Conservation (phyloP, 129 eudicot species). For the Glebionis coronaria region DNA sequence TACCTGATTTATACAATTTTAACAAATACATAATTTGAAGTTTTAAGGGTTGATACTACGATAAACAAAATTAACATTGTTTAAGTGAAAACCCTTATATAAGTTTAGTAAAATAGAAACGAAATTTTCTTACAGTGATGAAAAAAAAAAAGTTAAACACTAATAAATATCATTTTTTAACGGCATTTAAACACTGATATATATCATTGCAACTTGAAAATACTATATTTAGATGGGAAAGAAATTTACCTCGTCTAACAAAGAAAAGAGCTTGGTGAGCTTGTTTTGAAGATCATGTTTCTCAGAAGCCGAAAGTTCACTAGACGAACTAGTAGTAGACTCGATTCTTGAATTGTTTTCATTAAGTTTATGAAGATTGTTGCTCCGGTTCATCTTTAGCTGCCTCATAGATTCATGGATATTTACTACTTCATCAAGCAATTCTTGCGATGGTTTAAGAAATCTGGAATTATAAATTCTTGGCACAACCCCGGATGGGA, state of each 20-base stretch:
- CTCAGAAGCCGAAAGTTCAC: slow-evolving; percentile 61
- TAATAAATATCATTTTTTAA: no score
- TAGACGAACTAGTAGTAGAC: slow-evolving; percentile 32
- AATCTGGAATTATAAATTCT: slow-evolving; percentile 57
- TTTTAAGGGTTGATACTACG: background rate
- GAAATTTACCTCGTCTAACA: slow-evolving; percentile 73
- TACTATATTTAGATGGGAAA: no score
- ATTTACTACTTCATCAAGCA: slow-evolving; percentile 78
- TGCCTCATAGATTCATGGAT: slow-evolving; percentile 60
- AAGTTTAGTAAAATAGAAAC: background rate
- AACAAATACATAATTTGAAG: background rate
- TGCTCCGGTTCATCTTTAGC: slow-evolving; percentile 38
- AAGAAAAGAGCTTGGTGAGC: slow-evolving; percentile 54
- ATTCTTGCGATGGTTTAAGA: slow-evolving; percentile 66
- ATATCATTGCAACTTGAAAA: no score
- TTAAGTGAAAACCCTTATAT: background rate
- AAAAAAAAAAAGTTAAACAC: no score
- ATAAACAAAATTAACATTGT: background rate
- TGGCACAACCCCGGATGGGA: slow-evolving; percentile 41
- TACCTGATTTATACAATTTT: no score
- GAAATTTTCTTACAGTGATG: no score
- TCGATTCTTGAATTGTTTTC: slow-evolving; percentile 34
- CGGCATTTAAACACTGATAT: no score
- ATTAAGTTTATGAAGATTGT: slow-evolving; percentile 32
- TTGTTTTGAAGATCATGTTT: slow-evolving; percentile 72